Evolutionary conservation across 1,284 basidiomycete genomes (phyloP).

Genomic region (Taiwanofungus camphoratus): DNA sequence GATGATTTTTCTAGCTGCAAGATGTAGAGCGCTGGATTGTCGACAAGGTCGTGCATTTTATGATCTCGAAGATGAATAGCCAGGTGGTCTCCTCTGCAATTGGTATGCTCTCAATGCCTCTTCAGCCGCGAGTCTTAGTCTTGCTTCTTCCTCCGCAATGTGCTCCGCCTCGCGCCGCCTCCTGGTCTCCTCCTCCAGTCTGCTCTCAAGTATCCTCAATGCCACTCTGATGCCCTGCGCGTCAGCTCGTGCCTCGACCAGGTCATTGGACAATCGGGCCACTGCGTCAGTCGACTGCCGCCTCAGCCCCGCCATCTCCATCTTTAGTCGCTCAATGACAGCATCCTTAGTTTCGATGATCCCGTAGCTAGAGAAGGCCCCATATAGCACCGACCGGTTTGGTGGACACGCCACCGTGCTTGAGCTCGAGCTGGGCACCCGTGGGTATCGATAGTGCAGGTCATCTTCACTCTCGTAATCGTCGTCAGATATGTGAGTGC

Average conservation of each 20-base stretch:
- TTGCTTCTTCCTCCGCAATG: constrained; percentile 43
- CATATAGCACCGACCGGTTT: constrained; percentile 19
- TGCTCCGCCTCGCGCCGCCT: constrained; percentile 55
- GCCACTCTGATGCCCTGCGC: constrained; percentile 45
- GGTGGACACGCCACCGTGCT: constrained; percentile 15
- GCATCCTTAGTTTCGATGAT: constrained; percentile 17
- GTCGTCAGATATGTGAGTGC: constrained; percentile 21
- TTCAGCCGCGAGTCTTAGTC: constrained; percentile 45
- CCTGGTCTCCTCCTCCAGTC: constrained; percentile 54
- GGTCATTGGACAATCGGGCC: constrained; percentile 57
- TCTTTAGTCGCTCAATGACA: constrained; percentile 52
- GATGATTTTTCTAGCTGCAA: neutral
- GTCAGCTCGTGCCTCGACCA: constrained; percentile 57
- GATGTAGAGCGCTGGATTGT: too few species aligned
- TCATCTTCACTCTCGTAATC: constrained; percentile 63
- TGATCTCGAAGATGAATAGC: constrained; percentile 15
- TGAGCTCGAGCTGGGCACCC: constrained; percentile 24
- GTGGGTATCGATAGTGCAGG: constrained; percentile 39
- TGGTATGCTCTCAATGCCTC: constrained; percentile 33
- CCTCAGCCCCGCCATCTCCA: constrained; percentile 54
- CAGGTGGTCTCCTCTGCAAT: constrained; percentile 18
- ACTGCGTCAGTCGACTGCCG: constrained; percentile 62
- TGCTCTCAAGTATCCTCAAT: constrained; percentile 45
- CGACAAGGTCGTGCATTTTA: constrained; percentile 6
- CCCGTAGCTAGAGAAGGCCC: constrained; percentile 22